These are phyloP conservation scores for Tetracladium maxilliforme DNA, from an alignment of 2,329 filamentous ascomycete genomes.

Conservation along the genomic window DNA sequence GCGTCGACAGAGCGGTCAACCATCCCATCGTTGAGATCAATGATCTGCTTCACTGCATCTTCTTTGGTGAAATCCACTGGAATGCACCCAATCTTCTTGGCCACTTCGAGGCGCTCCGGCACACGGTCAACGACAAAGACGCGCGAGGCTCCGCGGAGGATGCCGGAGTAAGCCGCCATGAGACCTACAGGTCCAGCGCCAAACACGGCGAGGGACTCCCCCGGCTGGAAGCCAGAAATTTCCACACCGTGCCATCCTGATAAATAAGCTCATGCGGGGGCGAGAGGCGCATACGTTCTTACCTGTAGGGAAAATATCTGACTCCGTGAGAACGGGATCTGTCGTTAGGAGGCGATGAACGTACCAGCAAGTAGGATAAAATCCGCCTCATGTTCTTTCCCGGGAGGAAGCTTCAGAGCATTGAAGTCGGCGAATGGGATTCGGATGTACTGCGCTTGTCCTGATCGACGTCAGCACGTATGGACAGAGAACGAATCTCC, in stretches of 20 bases:
- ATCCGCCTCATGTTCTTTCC: slow-evolving; percentile 45
- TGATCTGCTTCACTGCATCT: slow-evolving; percentile 45
- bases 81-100: slow-evolving; percentile 45
- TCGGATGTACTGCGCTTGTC: slow-evolving; percentile 48
- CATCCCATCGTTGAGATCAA: slow-evolving; percentile 40
- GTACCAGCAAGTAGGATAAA: slow-evolving; percentile 32
- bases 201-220: slow-evolving; percentile 49
- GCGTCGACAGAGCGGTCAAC: slow-evolving; percentile 51
- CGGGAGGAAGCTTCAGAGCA: slow-evolving; percentile 42
- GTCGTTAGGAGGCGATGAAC: slow-evolving; percentile 1
- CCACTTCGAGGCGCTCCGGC: slow-evolving; percentile 38
- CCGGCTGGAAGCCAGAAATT: slow-evolving; percentile 41
- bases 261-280: neutral
- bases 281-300: no score
- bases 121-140: slow-evolving; percentile 52
- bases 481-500: neutral
- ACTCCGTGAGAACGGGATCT: neutral
- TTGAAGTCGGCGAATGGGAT: slow-evolving; percentile 57
- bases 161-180: slow-evolving; percentile 50
- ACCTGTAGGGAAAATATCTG: slow-evolving; percentile 28
- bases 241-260: slow-evolving; percentile 39
- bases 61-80: slow-evolving; percentile 45
- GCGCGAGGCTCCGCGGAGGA: slow-evolving; percentile 42
- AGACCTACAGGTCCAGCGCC: slow-evolving; percentile 50
- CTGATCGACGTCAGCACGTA: slow-evolving; percentile 15